These are phyloP conservation scores for Phytophthora macrochlamydospora DNA, from an alignment of 352 stramenopile species.

Conservation along the genomic window DNA sequence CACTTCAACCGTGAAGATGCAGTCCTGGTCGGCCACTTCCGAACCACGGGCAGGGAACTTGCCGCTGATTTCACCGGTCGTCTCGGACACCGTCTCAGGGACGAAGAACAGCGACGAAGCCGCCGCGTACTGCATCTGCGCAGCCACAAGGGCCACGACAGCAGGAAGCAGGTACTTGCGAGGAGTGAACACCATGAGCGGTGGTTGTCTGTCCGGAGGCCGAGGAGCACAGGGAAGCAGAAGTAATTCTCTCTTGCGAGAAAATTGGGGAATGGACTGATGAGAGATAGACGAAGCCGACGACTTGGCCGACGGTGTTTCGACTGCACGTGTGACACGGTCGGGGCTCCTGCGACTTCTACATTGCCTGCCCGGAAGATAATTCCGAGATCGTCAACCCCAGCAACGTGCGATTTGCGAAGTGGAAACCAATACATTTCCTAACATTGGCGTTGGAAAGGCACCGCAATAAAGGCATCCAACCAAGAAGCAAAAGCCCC, in stretches of 20 bases:
- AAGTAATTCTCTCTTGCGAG: slow-evolving; percentile 29
- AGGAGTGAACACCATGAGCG: slow-evolving; percentile 31
- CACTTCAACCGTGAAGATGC: slow-evolving; percentile 19
- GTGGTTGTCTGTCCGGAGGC: background rate
- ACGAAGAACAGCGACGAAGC: slow-evolving; percentile 27
- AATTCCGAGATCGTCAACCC: background rate
- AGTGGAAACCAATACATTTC: background rate
- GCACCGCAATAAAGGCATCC: background rate
- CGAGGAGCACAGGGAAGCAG: slow-evolving; percentile 4
- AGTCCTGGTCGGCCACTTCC: slow-evolving; percentile 24
- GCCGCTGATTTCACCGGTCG: slow-evolving; percentile 14
- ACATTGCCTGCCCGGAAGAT: background rate
- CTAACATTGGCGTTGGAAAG: background rate
- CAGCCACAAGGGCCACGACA: slow-evolving; percentile 14
- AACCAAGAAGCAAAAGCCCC: too few relatives aligned
- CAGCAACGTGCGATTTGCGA: background rate
- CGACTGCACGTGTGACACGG: slow-evolving; percentile 1
- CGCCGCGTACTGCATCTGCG: slow-evolving; percentile 23
- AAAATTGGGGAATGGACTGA: slow-evolving; percentile 31
- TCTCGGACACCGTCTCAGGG: slow-evolving; percentile 12
- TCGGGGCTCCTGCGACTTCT: background rate
- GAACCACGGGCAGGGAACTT: slow-evolving; percentile 20
- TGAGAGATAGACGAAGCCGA: background rate
- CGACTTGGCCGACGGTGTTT: background rate
- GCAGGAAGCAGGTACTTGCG: slow-evolving; percentile 24